Evolutionary conservation across 257 asterid species (phyloP), one percentile per base, ranked within the genome.

Genomic region (Cruciata laevipes): DNA sequence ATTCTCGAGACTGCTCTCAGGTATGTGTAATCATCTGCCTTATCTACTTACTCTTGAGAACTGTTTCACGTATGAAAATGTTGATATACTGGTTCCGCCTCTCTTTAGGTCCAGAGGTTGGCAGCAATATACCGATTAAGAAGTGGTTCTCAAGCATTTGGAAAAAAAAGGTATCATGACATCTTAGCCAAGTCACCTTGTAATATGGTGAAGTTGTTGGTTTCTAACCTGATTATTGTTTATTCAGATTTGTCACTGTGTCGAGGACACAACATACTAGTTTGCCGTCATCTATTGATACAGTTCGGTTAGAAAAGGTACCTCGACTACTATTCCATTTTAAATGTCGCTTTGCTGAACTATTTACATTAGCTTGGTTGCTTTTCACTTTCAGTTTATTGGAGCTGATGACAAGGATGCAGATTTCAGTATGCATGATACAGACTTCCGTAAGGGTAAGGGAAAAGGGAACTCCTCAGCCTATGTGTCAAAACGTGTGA

Each of bases 1-100:
- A 81, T 74, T 69, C 86, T 17, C 91, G 86, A 23, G 99, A 93
- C 80, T 93, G 99, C 85, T 78, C 97, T 69, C 96, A 90, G 95
- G 99, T 93, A 82, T 18, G 74, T 49, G 70, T 60, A 37, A 49
- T 47, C 8, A 33, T 53, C 38, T 33, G 38, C 38, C 23, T 31
- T 3, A 33, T 4, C 23, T 33, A 66, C 10, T 53, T 49, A 44
- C 27, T 24, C 18, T 64, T 7, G 35, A 47, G 21, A 47, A 14
- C 55, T 18, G 5, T 66, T 30, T 37, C 5, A 62, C 21, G 18
- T 20, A 25, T 21, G 55, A 60, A 60, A 42, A 42, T 13, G 17
- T 65, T 24, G 17, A 38, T 1, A 7, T 16, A 24, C 24, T 24
- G 40, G 56, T 69, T 42, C 14, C 38, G 40, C 47, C 3, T 18